These are phyloP conservation scores for Viola odorata DNA, from an alignment of 345 rosid species.

Conservation along the genomic window DNA sequence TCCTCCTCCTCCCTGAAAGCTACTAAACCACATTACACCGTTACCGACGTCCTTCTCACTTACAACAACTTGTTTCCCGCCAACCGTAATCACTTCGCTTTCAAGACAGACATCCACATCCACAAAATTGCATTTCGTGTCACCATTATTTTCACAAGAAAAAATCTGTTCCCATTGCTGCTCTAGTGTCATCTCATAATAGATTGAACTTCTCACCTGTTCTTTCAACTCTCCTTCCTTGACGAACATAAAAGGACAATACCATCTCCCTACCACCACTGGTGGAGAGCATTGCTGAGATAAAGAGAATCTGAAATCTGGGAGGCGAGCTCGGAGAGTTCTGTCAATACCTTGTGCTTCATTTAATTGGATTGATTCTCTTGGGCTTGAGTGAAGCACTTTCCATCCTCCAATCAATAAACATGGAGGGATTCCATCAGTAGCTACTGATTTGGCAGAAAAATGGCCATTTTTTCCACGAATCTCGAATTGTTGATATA, in stretches of 20 bases:
- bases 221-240: slow-evolving; percentile 9
- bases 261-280: slow-evolving; percentile 18
- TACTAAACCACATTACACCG: slow-evolving; percentile 11
- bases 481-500: not conserved
- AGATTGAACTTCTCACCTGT: slow-evolving; percentile 10
- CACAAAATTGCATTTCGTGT: not conserved
- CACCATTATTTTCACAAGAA: not conserved
- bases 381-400: not conserved
- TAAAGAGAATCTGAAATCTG: slow-evolving; percentile 10
- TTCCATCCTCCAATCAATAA: slow-evolving; percentile 16
- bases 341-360: slow-evolving; percentile 19
- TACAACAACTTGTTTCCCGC: not conserved
- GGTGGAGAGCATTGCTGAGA: slow-evolving; percentile 1
- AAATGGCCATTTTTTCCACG: not conserved
- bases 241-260: slow-evolving; percentile 14
- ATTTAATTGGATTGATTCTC: not conserved
- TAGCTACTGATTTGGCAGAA: slow-evolving; percentile 8
- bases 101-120: slow-evolving; percentile 6
- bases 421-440: slow-evolving; percentile 14
- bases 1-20: not conserved
- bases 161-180: slow-evolving; percentile 16
- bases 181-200: slow-evolving; percentile 12
- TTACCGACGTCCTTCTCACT: not conserved
- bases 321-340: slow-evolving; percentile 9
- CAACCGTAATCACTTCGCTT: slow-evolving; percentile 3